phyloP scores from a whole-genome alignment of 305 asterid genomes.

The Euphrasia arctica region DNA sequence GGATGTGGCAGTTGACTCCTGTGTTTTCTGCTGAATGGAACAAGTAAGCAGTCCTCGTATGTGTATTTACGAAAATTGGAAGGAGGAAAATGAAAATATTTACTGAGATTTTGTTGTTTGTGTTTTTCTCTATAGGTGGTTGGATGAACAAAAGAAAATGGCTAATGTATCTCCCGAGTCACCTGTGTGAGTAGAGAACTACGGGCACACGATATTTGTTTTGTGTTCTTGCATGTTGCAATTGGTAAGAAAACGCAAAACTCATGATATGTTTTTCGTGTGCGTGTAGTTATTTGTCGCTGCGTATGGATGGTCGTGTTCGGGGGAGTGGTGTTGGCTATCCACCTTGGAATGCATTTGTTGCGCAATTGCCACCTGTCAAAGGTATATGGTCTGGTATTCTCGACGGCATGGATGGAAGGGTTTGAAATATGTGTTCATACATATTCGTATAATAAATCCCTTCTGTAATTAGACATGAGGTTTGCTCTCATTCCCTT shows the following conservation, averaged over 20 bases:
- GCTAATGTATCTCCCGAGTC: constrained; percentile 82
- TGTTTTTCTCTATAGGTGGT: constrained; percentile 25
- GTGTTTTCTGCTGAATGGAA: constrained; percentile 62
- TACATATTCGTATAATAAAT: too few species aligned
- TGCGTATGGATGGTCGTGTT: constrained; percentile 98
- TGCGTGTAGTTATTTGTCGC: constrained; percentile 77
- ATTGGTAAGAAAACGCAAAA: neutral
- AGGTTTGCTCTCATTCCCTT: neutral
- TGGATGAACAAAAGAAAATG: constrained; percentile 85
- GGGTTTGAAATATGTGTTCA: constrained; percentile 38
- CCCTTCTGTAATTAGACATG: too few species aligned
- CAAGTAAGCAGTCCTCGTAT: constrained; percentile 46
- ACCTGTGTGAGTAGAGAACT: constrained; percentile 67
- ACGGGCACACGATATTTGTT: neutral
- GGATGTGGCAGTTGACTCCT: constrained; percentile 89
- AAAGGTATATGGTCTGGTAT: constrained; percentile 94
- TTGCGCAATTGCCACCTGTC: constrained; percentile 71
- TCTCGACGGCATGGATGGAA: constrained; percentile 97
- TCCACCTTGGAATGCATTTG: constrained; percentile 96
- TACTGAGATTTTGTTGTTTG: neutral
- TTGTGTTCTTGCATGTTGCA: neutral
- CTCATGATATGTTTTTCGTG: constrained; percentile 7
- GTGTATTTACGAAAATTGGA: neutral
- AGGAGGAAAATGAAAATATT: neutral
- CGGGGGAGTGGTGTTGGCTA: constrained; percentile 96